Evolutionary conservation across 2,329 filamentous ascomycete species (phyloP).

Genomic region (Neofusicoccum parvum): DNA sequence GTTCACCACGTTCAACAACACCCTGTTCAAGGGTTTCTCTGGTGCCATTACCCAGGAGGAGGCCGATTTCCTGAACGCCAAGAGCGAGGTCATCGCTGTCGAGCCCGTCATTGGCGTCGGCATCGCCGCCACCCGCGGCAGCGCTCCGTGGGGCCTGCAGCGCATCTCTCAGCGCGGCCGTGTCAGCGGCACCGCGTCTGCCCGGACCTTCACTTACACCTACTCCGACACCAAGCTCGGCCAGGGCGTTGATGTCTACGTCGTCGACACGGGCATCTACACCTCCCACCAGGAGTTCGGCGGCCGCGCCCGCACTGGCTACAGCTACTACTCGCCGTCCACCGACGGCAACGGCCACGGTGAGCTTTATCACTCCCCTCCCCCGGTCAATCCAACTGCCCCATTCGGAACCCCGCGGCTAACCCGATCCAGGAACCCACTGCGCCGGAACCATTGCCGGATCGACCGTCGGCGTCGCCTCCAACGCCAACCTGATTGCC

Average conservation of each 20-base stretch:
- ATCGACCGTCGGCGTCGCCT: constrained; percentile 37
- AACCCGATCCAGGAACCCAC: constrained; percentile 32
- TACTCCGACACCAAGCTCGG: constrained; percentile 14
- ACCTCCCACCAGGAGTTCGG: constrained; percentile 51
- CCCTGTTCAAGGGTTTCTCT: constrained; percentile 13
- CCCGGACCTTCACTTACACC: constrained; percentile 13
- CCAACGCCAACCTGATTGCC: constrained; percentile 37
- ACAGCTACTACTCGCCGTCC: background rate
- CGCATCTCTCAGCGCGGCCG: constrained; percentile 29
- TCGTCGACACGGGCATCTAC: constrained; percentile 67
- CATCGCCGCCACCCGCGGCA: background rate
- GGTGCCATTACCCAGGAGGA: constrained; percentile 1
- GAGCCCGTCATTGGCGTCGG: background rate
- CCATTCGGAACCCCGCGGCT: background rate
- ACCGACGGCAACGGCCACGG: constrained; percentile 18
- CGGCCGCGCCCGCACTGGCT: constrained; percentile 32
- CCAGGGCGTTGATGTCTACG: constrained; percentile 54
- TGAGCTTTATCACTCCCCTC: background rate
- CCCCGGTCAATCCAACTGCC: no score
- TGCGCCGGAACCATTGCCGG: constrained; percentile 39
- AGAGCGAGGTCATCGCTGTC: background rate
- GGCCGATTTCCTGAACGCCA: background rate
- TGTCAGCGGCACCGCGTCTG: background rate
- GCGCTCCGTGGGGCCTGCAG: constrained; percentile 34
- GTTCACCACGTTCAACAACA: constrained; percentile 18